phyloP scores from a whole-genome alignment of 2,329 filamentous ascomycete genomes.

The Cladosporium sp. region DNA sequence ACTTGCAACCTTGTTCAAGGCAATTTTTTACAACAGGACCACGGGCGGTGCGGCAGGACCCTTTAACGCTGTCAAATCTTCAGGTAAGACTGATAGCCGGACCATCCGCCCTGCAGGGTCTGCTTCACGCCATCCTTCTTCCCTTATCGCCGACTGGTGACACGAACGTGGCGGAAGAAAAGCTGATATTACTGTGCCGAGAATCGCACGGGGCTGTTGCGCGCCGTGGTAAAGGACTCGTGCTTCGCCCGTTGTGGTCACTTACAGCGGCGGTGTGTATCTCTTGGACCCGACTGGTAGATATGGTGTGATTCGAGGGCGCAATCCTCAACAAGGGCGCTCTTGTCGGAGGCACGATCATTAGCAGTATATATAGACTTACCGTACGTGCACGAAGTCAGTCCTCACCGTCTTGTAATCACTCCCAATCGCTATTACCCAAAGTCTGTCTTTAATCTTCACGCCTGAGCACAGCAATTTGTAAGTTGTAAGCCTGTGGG shows the following conservation, averaged over 20 bases:
- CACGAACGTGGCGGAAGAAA: not conserved
- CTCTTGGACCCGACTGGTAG: not conserved
- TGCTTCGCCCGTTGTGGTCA: not conserved
- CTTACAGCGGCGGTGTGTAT: not conserved
- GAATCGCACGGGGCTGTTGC: not conserved
- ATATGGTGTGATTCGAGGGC: not conserved
- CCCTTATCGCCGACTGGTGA: not conserved
- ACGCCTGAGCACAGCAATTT: not conserved
- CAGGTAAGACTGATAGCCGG: not conserved
- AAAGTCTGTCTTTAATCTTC: no score
- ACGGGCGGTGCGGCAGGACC: not conserved
- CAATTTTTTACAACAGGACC: not conserved
- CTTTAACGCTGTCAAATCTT: not conserved
- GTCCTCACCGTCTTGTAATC: not conserved
- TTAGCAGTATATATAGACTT: not conserved
- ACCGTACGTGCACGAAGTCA: not conserved
- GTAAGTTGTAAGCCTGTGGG: not conserved
- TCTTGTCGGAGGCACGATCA: not conserved
- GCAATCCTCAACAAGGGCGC: not conserved
- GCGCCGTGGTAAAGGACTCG: not conserved
- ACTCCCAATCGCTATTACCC: not conserved
- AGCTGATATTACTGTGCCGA: not conserved
- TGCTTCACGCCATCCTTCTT: not conserved
- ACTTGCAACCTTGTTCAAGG: not conserved
- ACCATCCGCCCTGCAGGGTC: not conserved